Conservation (phyloP, 2,329 filamentous ascomycete genomes). For the Colletotrichum gigasporum region DNA sequence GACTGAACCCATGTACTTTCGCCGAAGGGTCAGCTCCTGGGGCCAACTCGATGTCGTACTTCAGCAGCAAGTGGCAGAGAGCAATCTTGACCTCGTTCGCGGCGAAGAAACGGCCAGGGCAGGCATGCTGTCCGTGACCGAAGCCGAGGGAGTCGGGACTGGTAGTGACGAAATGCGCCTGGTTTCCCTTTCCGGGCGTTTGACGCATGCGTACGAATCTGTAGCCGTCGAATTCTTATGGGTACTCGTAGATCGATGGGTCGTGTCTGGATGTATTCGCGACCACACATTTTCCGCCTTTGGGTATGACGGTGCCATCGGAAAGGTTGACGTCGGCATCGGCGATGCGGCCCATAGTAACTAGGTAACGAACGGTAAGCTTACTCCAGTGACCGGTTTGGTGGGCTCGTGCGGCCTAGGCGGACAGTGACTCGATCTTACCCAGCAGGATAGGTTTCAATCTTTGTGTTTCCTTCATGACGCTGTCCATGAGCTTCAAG, state of each 20-base stretch:
- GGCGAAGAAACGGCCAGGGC: constrained; percentile 55
- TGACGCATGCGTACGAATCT: neutral
- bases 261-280: too few relatives aligned
- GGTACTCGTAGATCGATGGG: neutral
- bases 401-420: too few relatives aligned
- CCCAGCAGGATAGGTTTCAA: neutral
- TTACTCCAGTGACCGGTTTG: too few relatives aligned
- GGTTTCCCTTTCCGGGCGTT: neutral
- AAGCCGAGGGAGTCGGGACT: constrained; percentile 47
- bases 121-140: constrained; percentile 49
- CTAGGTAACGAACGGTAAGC: too few relatives aligned
- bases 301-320: too few relatives aligned
- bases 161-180: constrained; percentile 51
- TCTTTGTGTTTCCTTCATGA: neutral
- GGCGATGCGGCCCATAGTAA: too few relatives aligned
- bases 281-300: too few relatives aligned
- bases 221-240: neutral
- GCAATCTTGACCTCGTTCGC: constrained; percentile 55
- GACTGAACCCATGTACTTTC: neutral
- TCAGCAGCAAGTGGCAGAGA: constrained; percentile 49
- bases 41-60: constrained; percentile 42
- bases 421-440: too few relatives aligned
- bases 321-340: neutral
- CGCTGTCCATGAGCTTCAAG: too few relatives aligned
- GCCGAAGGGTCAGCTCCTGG: neutral